Base-by-base conservation (phyloP, 495 filamentous ascomycete species). In the Jackrogersella multiformis region DNA sequence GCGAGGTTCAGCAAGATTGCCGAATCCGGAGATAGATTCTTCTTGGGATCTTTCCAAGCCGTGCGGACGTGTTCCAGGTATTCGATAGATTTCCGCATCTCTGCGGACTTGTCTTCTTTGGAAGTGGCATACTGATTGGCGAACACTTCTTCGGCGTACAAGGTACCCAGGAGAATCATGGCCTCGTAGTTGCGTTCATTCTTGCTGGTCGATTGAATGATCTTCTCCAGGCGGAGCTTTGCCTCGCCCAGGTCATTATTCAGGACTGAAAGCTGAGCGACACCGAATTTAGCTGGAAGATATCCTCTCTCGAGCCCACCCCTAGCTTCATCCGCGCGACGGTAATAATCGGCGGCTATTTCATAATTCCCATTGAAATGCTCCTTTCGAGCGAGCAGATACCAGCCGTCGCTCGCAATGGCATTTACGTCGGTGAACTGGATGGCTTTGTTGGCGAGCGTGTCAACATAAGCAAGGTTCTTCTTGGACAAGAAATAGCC, bases 341-440 rank as follows among this genome's bases (percentile, higher is more conserved):
- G 84, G 76, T 98, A 99, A 74, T 87, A 95, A 56, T 96, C 92
- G 9, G 80, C 81, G 5, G 95, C 93, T 39, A 84, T 87, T 9
- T 88, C 78, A 18, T 82, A 70, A 51, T 97, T 87, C 20, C 87
- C 85, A 16, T 76, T 76, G 38, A 90, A 91, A 76, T 99, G 95
- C 63, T 91, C 89, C 72, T 96, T 97, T 42, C 93, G 84, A 10
- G 92, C 95, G 12, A 98, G 87, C 3, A 97, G 79, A 77, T 97
- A 98, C 93, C 93, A 97, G 18, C 94, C 95, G 71, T 99, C 95
- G 74, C 93, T 97, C 1, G 94, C 94, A 74, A 98, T 91, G 10
- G 92, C 89, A 76, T 96, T 94, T 64, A 97, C 93, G 73, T 99
- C 95, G 2, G 94, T 97, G 61, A 91, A 87, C 72, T 97, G 91